Base-by-base conservation (phyloP, 768 basidiomycete species). In the Pisolithus sp. region DNA sequence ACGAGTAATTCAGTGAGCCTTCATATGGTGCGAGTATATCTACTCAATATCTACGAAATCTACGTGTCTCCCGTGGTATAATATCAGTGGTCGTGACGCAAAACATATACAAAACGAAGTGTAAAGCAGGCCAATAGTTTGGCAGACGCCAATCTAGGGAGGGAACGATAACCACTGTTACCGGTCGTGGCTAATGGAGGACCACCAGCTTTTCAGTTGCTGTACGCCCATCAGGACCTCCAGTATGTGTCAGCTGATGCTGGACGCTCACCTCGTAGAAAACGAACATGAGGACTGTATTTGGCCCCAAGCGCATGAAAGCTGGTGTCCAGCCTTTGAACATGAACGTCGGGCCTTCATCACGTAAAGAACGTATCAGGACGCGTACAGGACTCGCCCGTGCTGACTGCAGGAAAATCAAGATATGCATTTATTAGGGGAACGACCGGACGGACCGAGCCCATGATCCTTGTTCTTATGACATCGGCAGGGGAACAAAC, bases 271-370 rank as follows among this genome's bases (percentile, higher is more conserved):
- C 88, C 73, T 92, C 89, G 56, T 85, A 85, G 69, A 90, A 89
- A 45, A 92, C 83, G 67, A 90, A 93, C 69, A 92, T 78, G 5
- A 92, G 71, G 31, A 93, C 75, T 1, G 90, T 92, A 63, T 91
- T 90, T 2, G 89, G 89, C 26, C 85, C 89, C 40, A 93, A 69
- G 45, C 90, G 82, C 58, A 86, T 80, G 68, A 90, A 93, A 7
- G 90, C 86, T 2, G 90, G 90, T 17, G 87, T 87, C 90, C 90
- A 93, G 31, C 90, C 90, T 65, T 88, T 91, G 69, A 93, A 88
- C 49, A 92, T 71, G 64, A 92, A 91, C 53, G 75, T 73, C 9
- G 81, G 76, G 0, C 90, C 90, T 72, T 93, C 90, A 59, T 83
- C 75, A 38, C 76, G 77, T 34, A 89, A 68, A 4, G 88, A 87